These are phyloP conservation scores for Corchorus olitorius DNA, from an alignment of 345 rosid species.

Conservation along the genomic window DNA sequence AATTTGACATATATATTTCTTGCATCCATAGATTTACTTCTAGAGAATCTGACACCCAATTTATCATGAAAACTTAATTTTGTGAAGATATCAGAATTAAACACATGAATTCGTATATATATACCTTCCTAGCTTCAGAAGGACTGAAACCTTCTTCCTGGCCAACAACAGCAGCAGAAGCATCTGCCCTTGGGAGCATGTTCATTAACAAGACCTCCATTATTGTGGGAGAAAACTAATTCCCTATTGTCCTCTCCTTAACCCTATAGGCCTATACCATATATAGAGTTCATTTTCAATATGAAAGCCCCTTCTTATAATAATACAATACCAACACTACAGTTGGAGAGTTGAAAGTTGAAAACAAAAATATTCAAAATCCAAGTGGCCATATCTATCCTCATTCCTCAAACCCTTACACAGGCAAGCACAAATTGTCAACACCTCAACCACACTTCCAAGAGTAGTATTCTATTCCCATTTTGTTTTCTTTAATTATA, in stretches of 20 bases:
- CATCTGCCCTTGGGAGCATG: conserved; percentile 27
- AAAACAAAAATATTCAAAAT: conserved; percentile 10
- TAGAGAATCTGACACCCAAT: neutral
- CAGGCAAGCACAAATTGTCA: conserved; percentile 57
- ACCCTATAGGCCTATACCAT: neutral
- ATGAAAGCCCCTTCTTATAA: conserved; percentile 20
- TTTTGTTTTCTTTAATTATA: conserved; percentile 11
- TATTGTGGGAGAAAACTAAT: conserved; percentile 8
- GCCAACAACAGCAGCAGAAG: conserved; percentile 28
- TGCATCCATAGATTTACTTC: neutral
- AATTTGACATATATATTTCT: no score
- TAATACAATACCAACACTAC: conserved; percentile 7
- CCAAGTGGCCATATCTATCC: neutral
- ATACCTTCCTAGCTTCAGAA: conserved; percentile 33
- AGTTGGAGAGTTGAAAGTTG: neutral
- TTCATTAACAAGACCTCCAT: conserved; percentile 46
- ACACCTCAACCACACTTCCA: conserved; percentile 46
- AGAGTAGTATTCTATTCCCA: neutral
- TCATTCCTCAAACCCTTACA: neutral
- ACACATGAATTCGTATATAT: neutral
- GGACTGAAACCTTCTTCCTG: conserved; percentile 33
- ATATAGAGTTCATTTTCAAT: neutral
- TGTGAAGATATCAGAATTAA: neutral
- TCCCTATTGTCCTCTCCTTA: conserved; percentile 6
- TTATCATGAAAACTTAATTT: neutral